phyloP scores from a whole-genome alignment of 2,329 filamentous ascomycete species.

The Pseudogymnoascus sp. region DNA sequence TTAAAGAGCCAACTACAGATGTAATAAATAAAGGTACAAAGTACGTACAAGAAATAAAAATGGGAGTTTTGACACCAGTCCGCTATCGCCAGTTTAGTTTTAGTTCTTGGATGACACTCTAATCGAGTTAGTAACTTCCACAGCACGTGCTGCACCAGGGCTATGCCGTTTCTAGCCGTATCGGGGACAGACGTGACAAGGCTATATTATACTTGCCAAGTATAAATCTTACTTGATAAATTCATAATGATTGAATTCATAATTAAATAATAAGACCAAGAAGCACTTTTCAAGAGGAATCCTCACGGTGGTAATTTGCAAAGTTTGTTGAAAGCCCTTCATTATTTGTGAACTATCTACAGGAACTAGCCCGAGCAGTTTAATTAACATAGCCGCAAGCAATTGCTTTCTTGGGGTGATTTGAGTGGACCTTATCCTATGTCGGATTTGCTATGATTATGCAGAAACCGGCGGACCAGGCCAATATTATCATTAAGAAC shows the following conservation, averaged over 20 bases:
- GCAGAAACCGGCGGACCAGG: slow-evolving; percentile 4
- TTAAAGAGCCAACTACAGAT: background rate
- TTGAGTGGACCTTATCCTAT: background rate
- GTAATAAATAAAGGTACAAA: background rate
- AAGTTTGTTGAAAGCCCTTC: background rate
- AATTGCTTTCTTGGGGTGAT: background rate
- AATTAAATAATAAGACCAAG: background rate
- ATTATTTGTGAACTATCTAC: slow-evolving; percentile 1
- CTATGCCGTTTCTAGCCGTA: background rate
- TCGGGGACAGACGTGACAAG: background rate
- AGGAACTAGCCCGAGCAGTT: slow-evolving; percentile 7
- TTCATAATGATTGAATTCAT: no score
- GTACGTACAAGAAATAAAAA: slow-evolving; percentile 7
- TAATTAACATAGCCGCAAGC: background rate
- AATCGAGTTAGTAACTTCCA: background rate
- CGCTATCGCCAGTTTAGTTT: background rate
- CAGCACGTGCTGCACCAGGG: background rate
- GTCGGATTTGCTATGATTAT: slow-evolving; percentile 2
- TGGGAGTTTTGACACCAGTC: background rate
- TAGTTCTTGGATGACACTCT: background rate
- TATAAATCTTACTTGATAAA: no score
- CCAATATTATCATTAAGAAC: slow-evolving; percentile 5
- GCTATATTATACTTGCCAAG: background rate
- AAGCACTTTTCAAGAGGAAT: background rate
- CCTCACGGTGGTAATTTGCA: background rate